These are phyloP conservation scores for Ogataea polymorpha DNA, from an alignment of 805 yeast species.

Conservation along the genomic window DNA sequence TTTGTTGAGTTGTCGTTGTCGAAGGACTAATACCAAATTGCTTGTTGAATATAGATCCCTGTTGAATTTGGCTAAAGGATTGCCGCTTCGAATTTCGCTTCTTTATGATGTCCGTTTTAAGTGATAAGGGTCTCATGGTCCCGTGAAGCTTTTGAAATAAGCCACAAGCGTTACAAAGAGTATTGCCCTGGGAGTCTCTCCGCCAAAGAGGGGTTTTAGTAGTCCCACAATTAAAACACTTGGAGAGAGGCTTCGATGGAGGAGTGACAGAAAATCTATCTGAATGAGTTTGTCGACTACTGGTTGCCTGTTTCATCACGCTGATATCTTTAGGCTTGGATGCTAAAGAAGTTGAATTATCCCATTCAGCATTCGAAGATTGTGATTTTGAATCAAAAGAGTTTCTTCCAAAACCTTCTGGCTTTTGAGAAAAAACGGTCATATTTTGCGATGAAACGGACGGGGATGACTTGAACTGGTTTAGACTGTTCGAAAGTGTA, in stretches of 20 bases:
- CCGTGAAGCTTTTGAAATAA: slow-evolving; percentile 59
- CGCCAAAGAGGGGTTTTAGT: slow-evolving; percentile 63
- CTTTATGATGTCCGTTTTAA: slow-evolving; percentile 56
- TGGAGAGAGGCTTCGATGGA: slow-evolving; percentile 26
- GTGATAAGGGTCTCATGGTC: slow-evolving; percentile 55
- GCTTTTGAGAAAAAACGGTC: slow-evolving; percentile 18
- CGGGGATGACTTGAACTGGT: slow-evolving; percentile 21
- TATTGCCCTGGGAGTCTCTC: slow-evolving; percentile 55
- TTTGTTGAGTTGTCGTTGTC: not conserved
- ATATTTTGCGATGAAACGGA: slow-evolving; percentile 24
- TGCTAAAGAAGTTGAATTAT: not conserved
- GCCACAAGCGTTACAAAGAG: slow-evolving; percentile 65
- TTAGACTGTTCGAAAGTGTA: slow-evolving; percentile 12
- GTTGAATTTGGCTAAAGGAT: slow-evolving; percentile 14
- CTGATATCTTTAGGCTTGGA: not conserved
- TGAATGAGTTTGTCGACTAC: not conserved
- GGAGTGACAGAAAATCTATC: not conserved
- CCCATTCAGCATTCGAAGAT: not conserved
- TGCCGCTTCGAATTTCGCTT: slow-evolving; percentile 50
- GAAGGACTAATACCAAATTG: not conserved
- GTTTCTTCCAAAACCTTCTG: not conserved
- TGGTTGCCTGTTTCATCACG: too few species aligned
- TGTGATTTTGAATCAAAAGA: not conserved
- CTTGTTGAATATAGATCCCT: slow-evolving; percentile 4
- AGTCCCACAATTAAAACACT: slow-evolving; percentile 58